These are phyloP conservation scores for Sarocladium oryzae DNA, from an alignment of 2,329 filamentous ascomycete species.

Conservation along the genomic window DNA sequence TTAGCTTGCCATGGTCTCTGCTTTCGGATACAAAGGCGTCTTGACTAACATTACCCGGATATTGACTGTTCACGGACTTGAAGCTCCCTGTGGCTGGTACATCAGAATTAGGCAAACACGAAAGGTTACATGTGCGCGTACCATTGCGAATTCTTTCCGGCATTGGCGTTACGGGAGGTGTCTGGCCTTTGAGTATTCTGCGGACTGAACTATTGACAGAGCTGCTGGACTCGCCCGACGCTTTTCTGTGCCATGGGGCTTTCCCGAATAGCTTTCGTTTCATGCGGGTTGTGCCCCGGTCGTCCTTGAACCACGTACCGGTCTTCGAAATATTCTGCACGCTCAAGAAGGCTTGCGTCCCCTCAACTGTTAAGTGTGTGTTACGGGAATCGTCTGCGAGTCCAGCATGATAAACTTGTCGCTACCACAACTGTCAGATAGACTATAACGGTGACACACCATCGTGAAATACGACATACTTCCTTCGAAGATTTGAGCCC, in stretches of 20 bases:
- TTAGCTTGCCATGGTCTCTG: neutral
- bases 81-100: slow-evolving; percentile 11
- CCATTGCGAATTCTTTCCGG: slow-evolving; percentile 2
- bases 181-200: slow-evolving; percentile 30
- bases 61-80: slow-evolving; percentile 18
- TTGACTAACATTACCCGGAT: slow-evolving; percentile 27
- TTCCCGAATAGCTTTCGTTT: slow-evolving; percentile 34
- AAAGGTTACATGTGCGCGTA: neutral
- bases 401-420: neutral
- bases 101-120: neutral
- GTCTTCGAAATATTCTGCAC: neutral
- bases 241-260: slow-evolving; percentile 33
- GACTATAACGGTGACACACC: neutral
- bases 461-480: neutral
- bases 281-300: slow-evolving; percentile 19
- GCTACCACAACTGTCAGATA: neutral
- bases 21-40: neutral
- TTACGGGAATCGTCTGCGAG: neutral
- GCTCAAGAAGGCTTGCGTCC: neutral
- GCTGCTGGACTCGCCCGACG: slow-evolving; percentile 29
- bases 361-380: neutral
- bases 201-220: slow-evolving; percentile 36
- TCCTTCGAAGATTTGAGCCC: neutral
- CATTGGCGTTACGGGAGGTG: slow-evolving; percentile 15
- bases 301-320: slow-evolving; percentile 25